Conservation (phyloP, 257 asterid genomes). For the Nicotiana paniculata region DNA sequence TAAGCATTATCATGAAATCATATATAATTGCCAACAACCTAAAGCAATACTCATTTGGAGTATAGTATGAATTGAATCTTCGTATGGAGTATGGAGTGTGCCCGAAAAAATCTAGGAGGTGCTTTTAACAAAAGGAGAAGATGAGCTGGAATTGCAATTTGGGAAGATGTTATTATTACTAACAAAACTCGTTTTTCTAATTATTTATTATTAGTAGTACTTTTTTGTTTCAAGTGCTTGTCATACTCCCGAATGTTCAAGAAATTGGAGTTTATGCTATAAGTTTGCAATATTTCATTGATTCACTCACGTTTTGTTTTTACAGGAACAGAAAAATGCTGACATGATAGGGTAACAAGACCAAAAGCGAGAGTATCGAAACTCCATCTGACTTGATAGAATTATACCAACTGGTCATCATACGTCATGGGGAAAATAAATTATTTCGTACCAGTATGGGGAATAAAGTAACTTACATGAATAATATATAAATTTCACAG, state of each 20-base stretch:
- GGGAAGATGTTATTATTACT: neutral
- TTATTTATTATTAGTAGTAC: neutral
- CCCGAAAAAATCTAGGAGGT: neutral
- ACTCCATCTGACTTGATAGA: neutral
- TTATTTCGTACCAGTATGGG: neutral
- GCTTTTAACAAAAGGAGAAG: neutral
- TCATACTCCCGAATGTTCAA: neutral
- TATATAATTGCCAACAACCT: no score
- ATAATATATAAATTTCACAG: no score
- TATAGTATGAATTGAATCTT: neutral
- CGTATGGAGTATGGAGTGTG: neutral
- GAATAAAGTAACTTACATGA: no score
- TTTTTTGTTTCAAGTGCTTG: neutral
- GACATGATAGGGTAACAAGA: neutral
- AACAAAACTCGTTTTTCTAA: neutral
- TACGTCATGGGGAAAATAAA: neutral
- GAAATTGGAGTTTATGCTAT: neutral
- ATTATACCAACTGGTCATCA: neutral
- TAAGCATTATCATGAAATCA: no score
- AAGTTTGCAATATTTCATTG: neutral
- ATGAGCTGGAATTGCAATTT: constrained; percentile 9
- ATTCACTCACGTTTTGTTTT: neutral
- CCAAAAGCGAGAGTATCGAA: neutral
- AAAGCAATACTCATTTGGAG: neutral
- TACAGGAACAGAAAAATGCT: neutral